These are phyloP conservation scores for Blastosporella zonata DNA, from an alignment of 1,284 basidiomycete species.

Conservation along the genomic window DNA sequence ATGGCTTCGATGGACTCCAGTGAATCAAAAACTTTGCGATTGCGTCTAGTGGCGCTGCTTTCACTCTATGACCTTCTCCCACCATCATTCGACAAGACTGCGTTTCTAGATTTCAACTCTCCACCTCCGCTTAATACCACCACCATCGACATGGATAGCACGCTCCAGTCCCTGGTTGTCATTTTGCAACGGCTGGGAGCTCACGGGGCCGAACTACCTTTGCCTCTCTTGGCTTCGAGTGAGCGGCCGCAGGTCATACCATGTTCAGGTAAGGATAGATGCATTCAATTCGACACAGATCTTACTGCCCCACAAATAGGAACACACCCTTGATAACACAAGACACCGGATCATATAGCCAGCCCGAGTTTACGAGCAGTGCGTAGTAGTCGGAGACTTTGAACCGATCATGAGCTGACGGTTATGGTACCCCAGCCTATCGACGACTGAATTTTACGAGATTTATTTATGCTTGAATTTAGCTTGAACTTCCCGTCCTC, in stretches of 20 bases:
- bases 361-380: no score
- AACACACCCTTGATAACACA: no score
- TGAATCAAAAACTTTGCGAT: constrained; percentile 15
- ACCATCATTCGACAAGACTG: constrained; percentile 16
- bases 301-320: no score
- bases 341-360: neutral
- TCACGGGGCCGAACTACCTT: neutral
- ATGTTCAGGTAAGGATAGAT: neutral
- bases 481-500: neutral
- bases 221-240: neutral
- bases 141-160: constrained; percentile 16
- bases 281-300: no score
- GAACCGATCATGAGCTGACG: neutral
- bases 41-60: constrained; percentile 20
- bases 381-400: constrained; percentile 3
- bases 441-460: no score
- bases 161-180: constrained; percentile 11
- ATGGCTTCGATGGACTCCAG: constrained; percentile 10
- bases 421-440: neutral
- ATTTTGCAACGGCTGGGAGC: constrained; percentile 17
- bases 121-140: constrained; percentile 15
- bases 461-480: no score
- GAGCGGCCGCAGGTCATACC: neutral
- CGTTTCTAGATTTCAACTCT: constrained; percentile 18
- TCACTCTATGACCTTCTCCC: constrained; percentile 22